Base-by-base conservation (phyloP, 1,284 basidiomycete genomes). In the Tremellales sp. region DNA sequence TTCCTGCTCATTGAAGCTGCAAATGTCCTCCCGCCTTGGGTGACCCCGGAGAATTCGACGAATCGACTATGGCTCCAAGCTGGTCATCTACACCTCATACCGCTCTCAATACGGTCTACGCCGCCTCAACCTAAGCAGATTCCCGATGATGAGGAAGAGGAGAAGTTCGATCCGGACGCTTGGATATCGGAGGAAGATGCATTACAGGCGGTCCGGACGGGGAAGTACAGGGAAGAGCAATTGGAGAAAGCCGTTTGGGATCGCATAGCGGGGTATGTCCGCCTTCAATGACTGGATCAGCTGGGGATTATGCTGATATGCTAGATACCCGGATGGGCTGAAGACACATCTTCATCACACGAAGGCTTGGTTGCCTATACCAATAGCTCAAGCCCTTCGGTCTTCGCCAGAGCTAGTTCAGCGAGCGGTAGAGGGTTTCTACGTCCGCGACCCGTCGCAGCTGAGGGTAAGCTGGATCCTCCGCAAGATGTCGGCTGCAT, bases 1-100 rank as follows among this genome's bases (percentile, higher is more conserved):
- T 97, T 98, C 65, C 74, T 98, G 36, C 80, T 98, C 52, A 97
- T 98, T 56, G 94, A 99, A 75, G 94, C 90, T 3, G 96, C 96
- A 10, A 87, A 97, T 48, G 80, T 78, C 43, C 77, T 99, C 10
- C 93, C 94, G 3, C 76, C 80, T 1, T 98, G 94, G 96, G 83
- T 97, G 40, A 86, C 85, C 11, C 96, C 94, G 1, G 81, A 84
- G 40, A 92, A 93, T 68, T 85, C 90, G 37, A 82, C 85, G 67
- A 94, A 97, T 74, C 84, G 96, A 78, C 89, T 97, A 64, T 97
- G 93, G 94, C 85, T 97, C 58, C 79, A 85, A 74, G 77, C 78
- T 60, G 87, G 84, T 24, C 83, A 82, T 60, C 77, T 97, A 11
- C 91, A 97, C 70, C 80, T 98, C 53, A 78, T 97, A 26, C 87